A percentile compares a stretch with the other conserved stretches of the same genome.
Conservation (phyloP, 345 rosid species). For the Populus nigra region DNA sequence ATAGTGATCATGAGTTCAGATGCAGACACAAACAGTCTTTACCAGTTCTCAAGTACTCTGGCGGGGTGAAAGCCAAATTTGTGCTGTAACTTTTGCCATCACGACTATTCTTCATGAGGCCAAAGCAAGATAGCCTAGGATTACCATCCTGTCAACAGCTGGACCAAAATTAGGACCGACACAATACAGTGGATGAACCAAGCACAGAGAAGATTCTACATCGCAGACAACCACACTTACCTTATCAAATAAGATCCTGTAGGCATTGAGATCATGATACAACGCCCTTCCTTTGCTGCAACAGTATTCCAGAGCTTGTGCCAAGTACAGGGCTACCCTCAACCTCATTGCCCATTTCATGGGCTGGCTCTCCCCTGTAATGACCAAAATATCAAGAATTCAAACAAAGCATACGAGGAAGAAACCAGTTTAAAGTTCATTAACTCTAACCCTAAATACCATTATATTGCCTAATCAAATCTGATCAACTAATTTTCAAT, state of each 20-base stretch:
- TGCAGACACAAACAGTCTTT: conserved; percentile 1
- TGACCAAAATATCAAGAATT: background rate
- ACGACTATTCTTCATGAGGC: conserved; percentile 91
- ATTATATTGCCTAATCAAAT: background rate
- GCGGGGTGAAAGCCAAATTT: conserved; percentile 96
- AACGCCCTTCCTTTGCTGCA: conserved; percentile 83
- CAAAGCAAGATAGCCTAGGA: conserved; percentile 89
- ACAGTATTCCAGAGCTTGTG: conserved; percentile 87
- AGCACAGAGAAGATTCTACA: background rate
- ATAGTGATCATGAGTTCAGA: background rate
- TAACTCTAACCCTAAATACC: background rate
- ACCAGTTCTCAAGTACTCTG: conserved; percentile 92
- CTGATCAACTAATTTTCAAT: background rate
- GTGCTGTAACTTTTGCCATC: conserved; percentile 97
- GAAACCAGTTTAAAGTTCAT: background rate
- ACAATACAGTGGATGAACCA: background rate
- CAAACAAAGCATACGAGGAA: background rate
- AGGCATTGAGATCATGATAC: conserved; percentile 96
- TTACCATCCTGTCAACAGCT: conserved; percentile 68
- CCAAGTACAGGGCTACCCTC: conserved; percentile 86
- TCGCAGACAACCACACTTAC: conserved; percentile 22
- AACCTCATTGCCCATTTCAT: conserved; percentile 99
- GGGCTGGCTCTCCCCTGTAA: conserved; percentile 90
- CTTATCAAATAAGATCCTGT: conserved; percentile 88
- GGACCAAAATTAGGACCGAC: background rate